phyloP scores from a whole-genome alignment of 306 rosid species.

The Castanospermum australe region DNA sequence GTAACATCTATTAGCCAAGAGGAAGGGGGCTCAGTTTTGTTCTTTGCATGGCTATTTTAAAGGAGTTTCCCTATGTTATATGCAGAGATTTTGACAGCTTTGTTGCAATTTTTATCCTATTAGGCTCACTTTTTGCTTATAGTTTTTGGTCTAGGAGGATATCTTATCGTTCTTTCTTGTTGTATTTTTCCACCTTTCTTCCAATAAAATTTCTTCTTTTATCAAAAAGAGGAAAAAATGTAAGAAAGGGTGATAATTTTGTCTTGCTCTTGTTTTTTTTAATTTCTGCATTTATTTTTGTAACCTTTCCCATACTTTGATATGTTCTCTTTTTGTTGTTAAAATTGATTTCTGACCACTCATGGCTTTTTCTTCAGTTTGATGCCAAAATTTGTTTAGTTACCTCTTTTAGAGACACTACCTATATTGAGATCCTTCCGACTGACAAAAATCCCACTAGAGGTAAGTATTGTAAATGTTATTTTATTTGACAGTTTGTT shows the following conservation, averaged over 20 bases:
- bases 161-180: neutral
- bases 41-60: neutral
- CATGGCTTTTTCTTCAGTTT: constrained; percentile 56
- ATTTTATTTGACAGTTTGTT: neutral
- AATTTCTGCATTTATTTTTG: constrained; percentile 9
- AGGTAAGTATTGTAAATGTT: constrained; percentile 51
- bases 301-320: neutral
- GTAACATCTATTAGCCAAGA: neutral
- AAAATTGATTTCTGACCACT: constrained; percentile 34
- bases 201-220: neutral
- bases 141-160: neutral
- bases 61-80: neutral
- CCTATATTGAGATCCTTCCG: constrained; percentile 91
- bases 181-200: neutral
- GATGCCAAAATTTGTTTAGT: constrained; percentile 83
- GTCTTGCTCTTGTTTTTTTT: neutral
- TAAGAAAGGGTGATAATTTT: neutral
- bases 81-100: neutral
- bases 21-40: neutral
- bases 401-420: constrained; percentile 91
- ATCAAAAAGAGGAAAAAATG: neutral
- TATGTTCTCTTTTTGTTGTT: neutral
- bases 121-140: neutral
- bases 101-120: neutral
- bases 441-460: constrained; percentile 58